Evolutionary conservation across 179 eudicot genomes (phyloP).

Genomic region (Nepenthes alata): DNA sequence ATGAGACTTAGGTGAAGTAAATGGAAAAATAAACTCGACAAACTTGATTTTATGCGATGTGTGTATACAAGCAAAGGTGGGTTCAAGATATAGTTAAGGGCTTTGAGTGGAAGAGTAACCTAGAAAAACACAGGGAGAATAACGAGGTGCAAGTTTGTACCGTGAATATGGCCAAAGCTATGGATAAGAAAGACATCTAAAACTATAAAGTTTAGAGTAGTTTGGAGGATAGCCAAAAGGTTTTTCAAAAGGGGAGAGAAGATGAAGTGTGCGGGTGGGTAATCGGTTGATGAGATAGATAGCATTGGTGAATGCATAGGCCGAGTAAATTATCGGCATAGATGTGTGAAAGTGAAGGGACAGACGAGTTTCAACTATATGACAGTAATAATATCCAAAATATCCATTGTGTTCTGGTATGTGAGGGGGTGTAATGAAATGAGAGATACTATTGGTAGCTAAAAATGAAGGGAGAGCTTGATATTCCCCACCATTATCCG

Average conservation of each 20-base stretch:
- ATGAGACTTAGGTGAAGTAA: too few relatives aligned
- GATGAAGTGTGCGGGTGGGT: neutral
- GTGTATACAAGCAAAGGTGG: too few relatives aligned
- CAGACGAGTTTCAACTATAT: slow-evolving; percentile 2
- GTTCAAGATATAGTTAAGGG: too few relatives aligned
- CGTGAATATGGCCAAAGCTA: neutral
- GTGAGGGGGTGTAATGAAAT: slow-evolving; percentile 8
- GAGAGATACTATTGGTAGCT: neutral
- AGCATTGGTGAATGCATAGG: neutral
- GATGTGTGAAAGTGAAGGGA: neutral
- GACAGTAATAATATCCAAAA: neutral
- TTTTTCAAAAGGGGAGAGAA: neutral
- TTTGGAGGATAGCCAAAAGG: neutral
- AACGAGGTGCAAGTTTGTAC: neutral
- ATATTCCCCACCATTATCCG: slow-evolving; percentile 2
- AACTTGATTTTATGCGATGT: too few relatives aligned
- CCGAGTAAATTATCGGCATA: neutral
- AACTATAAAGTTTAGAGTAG: neutral
- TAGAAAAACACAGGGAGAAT: too few relatives aligned
- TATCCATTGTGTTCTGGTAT: slow-evolving; percentile 7
- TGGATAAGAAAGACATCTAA: neutral
- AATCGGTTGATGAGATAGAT: neutral
- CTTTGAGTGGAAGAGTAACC: too few relatives aligned
- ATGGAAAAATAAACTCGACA: too few relatives aligned
- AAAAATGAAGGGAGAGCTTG: neutral